A percentile compares a stretch with the other conserved stretches of the same genome.
These are phyloP conservation scores for Wickerhamomyces silvicola DNA, from an alignment of 805 yeast genomes.

Conservation along the genomic window DNA sequence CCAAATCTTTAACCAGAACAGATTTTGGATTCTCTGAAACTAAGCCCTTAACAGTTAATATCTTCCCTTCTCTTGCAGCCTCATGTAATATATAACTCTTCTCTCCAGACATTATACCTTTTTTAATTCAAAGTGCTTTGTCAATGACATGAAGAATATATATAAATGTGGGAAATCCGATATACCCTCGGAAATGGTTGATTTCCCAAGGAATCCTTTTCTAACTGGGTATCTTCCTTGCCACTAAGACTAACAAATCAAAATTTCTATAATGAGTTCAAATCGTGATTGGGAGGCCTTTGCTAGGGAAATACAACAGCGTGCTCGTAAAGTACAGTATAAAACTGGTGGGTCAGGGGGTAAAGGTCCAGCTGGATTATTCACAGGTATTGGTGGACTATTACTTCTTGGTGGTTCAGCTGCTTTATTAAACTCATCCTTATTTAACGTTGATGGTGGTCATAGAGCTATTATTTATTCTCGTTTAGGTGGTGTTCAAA, in stretches of 20 bases:
- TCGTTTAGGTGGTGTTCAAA: conserved; percentile 77
- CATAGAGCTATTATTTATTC: conserved; percentile 95
- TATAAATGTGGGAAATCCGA: no score
- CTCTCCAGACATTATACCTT: neutral
- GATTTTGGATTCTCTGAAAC: conserved; percentile 39
- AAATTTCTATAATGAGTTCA: conserved; percentile 15
- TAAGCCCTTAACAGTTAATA: conserved; percentile 42
- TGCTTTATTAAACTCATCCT: conserved; percentile 44
- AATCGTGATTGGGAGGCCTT: conserved; percentile 45
- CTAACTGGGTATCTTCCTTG: no score
- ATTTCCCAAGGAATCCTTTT: no score
- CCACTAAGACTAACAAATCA: conserved; percentile 2
- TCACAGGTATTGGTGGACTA: conserved; percentile 61
- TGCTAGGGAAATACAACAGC: conserved; percentile 43
- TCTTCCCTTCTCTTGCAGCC: conserved; percentile 61
- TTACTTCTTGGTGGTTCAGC: conserved; percentile 54
- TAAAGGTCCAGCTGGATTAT: conserved; percentile 42
- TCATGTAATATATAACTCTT: conserved; percentile 37
- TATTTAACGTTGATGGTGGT: conserved; percentile 95
- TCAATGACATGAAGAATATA: neutral
- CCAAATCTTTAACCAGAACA: conserved; percentile 51
- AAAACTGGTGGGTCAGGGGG: conserved; percentile 32
- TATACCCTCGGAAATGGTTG: no score
- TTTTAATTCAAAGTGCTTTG: neutral
- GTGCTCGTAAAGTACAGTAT: conserved; percentile 35